These are phyloP conservation scores for Cinnamomum micranthum DNA, from an alignment of 164 flowering plant genomes.

Conservation along the genomic window DNA sequence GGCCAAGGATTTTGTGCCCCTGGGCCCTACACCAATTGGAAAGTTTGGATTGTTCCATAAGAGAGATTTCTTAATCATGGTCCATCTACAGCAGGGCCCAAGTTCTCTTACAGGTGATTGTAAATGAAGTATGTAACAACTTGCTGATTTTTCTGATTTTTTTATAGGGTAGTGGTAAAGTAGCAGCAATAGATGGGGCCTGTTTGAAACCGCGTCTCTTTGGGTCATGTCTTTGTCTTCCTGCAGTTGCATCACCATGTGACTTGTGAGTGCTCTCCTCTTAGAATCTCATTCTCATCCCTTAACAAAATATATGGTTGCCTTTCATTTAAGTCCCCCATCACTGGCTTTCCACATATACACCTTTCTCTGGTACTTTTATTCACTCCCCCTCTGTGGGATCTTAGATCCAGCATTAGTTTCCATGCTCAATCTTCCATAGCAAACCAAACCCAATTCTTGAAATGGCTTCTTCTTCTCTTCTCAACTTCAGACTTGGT, in stretches of 20 bases:
- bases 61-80: too few species aligned
- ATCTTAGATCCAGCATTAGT: not conserved
- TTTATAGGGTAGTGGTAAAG: not conserved
- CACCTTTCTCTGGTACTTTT: not conserved
- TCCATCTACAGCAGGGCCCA: too few species aligned
- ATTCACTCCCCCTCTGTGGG: conserved; percentile 4
- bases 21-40: too few species aligned
- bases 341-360: not conserved
- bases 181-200: not conserved
- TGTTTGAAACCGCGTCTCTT: conserved; percentile 8
- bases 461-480: conserved; percentile 17
- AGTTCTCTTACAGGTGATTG: not conserved
- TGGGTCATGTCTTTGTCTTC: not conserved
- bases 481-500: conserved; percentile 5
- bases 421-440: not conserved
- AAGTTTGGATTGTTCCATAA: too few species aligned
- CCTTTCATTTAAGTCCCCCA: not conserved
- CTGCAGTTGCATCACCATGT: conserved; percentile 1
- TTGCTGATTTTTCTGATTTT: not conserved
- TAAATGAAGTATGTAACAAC: not conserved
- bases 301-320: not conserved
- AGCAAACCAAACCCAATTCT: conserved; percentile 4
- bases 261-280: too few species aligned
- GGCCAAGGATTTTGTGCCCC: too few species aligned
- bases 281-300: not conserved